Conservation (phyloP, 2,329 filamentous ascomycete genomes). For the Aspergillus persii region DNA sequence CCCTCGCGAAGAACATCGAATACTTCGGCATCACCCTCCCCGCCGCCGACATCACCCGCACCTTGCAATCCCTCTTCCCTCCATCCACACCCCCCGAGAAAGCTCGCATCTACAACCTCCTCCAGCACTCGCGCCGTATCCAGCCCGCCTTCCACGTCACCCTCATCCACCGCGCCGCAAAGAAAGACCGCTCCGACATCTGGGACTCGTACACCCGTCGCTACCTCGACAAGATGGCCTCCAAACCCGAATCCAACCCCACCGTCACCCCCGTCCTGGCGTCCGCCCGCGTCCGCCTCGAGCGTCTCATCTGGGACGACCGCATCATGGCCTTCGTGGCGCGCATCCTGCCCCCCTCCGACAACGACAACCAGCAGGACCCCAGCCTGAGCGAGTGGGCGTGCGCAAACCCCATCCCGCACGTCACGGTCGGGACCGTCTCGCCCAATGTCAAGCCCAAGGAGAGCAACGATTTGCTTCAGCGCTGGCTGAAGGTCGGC, state of each 20-base stretch:
- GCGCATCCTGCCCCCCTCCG: constrained; percentile 53
- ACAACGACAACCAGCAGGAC: constrained; percentile 38
- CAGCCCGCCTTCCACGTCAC: constrained; percentile 92
- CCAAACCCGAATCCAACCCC: constrained; percentile 24
- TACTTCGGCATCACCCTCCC: constrained; percentile 63
- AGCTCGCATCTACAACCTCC: constrained; percentile 69
- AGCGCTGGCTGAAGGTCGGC: constrained; percentile 67
- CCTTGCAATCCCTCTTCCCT: constrained; percentile 70
- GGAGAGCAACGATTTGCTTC: constrained; percentile 85
- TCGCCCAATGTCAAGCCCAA: constrained; percentile 76
- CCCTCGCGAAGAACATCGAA: constrained; percentile 57
- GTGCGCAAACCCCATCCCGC: constrained; percentile 74
- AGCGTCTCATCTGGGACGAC: constrained; percentile 75
- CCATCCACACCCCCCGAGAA: constrained; percentile 49
- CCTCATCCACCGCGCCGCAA: constrained; percentile 74
- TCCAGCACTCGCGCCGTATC: constrained; percentile 71
- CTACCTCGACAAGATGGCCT: constrained; percentile 44
- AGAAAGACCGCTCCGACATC: constrained; percentile 61
- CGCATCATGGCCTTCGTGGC: constrained; percentile 90
- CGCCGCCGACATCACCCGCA: constrained; percentile 49
- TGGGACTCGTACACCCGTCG: constrained; percentile 73
- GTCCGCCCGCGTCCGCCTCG: constrained; percentile 51
- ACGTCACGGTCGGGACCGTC: constrained; percentile 86
- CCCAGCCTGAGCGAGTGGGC: constrained; percentile 50
- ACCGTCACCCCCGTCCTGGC: constrained; percentile 33